These are phyloP conservation scores for Beta macrorhiza DNA, from an alignment of 179 eudicot genomes.

Conservation along the genomic window DNA sequence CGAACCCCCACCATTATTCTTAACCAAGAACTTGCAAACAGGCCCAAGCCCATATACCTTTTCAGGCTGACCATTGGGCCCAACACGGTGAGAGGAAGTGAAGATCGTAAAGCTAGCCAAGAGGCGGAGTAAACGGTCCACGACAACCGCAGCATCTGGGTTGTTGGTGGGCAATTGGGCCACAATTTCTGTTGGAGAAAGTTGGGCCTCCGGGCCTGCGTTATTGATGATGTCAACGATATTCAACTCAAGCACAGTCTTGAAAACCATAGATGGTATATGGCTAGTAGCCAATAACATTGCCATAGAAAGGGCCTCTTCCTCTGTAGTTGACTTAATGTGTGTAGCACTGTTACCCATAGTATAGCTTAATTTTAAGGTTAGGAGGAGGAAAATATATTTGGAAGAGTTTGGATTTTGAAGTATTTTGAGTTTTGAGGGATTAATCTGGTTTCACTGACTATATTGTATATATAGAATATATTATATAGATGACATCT, in stretches of 20 bases:
- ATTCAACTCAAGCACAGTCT: slow-evolving; percentile 21
- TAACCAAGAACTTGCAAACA: slow-evolving; percentile 24
- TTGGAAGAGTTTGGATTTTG: no score
- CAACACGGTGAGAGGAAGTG: slow-evolving; percentile 16
- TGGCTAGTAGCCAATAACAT: slow-evolving; percentile 20
- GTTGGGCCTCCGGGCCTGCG: no score
- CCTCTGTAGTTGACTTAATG: background rate
- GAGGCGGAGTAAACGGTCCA: slow-evolving; percentile 30
- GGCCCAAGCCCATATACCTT: slow-evolving; percentile 27
- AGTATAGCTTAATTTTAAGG: no score
- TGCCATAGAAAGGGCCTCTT: slow-evolving; percentile 20
- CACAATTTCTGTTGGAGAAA: no score
- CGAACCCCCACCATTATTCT: slow-evolving; percentile 27
- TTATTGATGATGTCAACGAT: slow-evolving; percentile 14
- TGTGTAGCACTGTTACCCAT: background rate
- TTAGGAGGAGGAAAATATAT: no score
- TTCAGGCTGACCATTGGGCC: slow-evolving; percentile 17
- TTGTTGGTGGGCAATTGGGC: background rate
- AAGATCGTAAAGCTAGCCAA: slow-evolving; percentile 22
- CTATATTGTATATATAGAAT: no score
- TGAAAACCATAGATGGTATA: slow-evolving; percentile 22
- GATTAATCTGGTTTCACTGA: no score
- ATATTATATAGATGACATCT: no score
- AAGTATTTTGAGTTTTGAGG: no score
- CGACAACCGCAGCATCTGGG: slow-evolving; percentile 4